Conservation (phyloP, 805 yeast species). For the Barnettozyma botsteinii region DNA sequence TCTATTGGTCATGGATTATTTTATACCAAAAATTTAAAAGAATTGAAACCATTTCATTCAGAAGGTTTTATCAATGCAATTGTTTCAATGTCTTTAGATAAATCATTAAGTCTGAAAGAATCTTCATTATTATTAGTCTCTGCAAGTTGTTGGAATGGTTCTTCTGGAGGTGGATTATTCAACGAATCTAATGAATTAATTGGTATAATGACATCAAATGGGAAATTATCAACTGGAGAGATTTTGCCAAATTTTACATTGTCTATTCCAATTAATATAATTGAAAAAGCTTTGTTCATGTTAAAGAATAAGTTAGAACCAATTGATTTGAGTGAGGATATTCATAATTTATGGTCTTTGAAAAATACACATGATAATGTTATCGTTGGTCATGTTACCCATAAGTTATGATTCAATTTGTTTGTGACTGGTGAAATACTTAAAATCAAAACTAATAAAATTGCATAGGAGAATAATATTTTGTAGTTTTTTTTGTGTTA, state of each 20-base stretch:
- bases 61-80: slow-evolving; percentile 20
- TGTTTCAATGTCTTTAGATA: slow-evolving; percentile 12
- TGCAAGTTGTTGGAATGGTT: slow-evolving; percentile 28
- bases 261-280: slow-evolving; percentile 22
- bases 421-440: too few relatives aligned
- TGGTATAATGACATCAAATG: slow-evolving; percentile 28
- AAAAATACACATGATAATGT: slow-evolving; percentile 17
- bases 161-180: slow-evolving; percentile 27
- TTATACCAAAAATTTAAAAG: slow-evolving; percentile 7
- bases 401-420: slow-evolving; percentile 3
- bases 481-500: too few relatives aligned
- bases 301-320: slow-evolving; percentile 8
- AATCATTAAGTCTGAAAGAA: not conserved
- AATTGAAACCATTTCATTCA: slow-evolving; percentile 18
- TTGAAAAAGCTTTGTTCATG: slow-evolving; percentile 20
- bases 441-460: too few relatives aligned
- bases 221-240: slow-evolving; percentile 24
- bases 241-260: slow-evolving; percentile 25
- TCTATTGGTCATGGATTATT: slow-evolving; percentile 26
- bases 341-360: slow-evolving; percentile 22
- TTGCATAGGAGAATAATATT: too few relatives aligned
- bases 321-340: slow-evolving; percentile 11
- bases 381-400: slow-evolving; percentile 6
- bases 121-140: slow-evolving; percentile 20
- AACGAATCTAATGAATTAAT: slow-evolving; percentile 19